These are phyloP conservation scores for Termitomyces sp. DNA, from an alignment of 768 basidiomycete species.

Conservation along the genomic window DNA sequence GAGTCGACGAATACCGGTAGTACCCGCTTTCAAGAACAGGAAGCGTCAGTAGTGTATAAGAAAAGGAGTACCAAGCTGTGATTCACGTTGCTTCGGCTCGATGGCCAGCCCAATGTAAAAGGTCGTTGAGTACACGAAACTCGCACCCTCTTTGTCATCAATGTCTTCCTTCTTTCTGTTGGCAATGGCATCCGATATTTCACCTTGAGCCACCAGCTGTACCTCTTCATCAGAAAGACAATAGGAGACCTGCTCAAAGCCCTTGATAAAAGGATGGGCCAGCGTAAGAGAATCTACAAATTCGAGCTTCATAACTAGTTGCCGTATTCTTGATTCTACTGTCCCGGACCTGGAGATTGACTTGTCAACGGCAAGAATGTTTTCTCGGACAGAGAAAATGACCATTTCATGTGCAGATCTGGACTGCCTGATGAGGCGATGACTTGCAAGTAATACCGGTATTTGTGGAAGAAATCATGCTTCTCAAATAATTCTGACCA, in stretches of 20 bases:
- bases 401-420: constrained; percentile 95
- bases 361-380: background rate
- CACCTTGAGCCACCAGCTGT: constrained; percentile 82
- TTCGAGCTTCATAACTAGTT: constrained; percentile 97
- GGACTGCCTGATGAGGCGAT: constrained; percentile 83
- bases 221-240: constrained; percentile 88
- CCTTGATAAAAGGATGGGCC: constrained; percentile 94
- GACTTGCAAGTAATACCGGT: constrained; percentile 94
- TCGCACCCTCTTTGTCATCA: constrained; percentile 68
- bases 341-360: constrained; percentile 65
- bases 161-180: constrained; percentile 76
- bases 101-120: constrained; percentile 96
- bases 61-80: constrained; percentile 4
- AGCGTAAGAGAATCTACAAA: constrained; percentile 87
- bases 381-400: constrained; percentile 16
- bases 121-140: constrained; percentile 89
- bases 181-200: constrained; percentile 65
- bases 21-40: constrained; percentile 50
- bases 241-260: constrained; percentile 83
- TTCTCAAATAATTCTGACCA: constrained; percentile 96
- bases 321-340: constrained; percentile 95
- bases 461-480: constrained; percentile 97
- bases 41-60: constrained; percentile 3
- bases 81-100: constrained; percentile 84
- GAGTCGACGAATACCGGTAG: constrained; percentile 73